phyloP scores from a whole-genome alignment of 1,139 yeast species.

The Zygotorulaspora mrakii region DNA sequence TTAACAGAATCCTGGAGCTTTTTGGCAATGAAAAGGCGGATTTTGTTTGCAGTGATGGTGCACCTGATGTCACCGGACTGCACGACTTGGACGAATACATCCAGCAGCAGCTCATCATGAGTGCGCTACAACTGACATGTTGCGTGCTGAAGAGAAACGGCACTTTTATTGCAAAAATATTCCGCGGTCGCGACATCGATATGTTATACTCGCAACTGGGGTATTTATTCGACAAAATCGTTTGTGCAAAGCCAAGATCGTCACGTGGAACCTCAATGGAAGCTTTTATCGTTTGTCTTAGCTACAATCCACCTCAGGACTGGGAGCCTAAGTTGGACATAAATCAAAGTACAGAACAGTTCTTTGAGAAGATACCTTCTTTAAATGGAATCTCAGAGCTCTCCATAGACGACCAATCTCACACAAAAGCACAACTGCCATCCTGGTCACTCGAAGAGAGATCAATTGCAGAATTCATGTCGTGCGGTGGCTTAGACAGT shows the following conservation, averaged over 20 bases:
- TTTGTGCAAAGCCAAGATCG: conserved; percentile 94
- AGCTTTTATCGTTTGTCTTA: conserved; percentile 88
- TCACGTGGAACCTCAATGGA: conserved; percentile 92
- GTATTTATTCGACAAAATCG: conserved; percentile 73
- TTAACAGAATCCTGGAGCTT: conserved; percentile 65
- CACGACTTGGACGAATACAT: conserved; percentile 96
- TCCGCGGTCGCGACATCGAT: conserved; percentile 93
- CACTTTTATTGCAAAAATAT: conserved; percentile 89
- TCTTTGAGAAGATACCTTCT: conserved; percentile 67
- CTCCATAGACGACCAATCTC: conserved; percentile 1
- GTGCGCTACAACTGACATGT: conserved; percentile 88
- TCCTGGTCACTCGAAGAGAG: conserved; percentile 58
- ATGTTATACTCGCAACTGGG: conserved; percentile 85
- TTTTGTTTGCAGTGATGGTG: conserved; percentile 95
- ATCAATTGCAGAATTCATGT: conserved; percentile 77
- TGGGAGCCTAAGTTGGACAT: conserved; percentile 70
- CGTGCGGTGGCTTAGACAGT: conserved; percentile 86
- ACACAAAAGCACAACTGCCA: conserved; percentile 39
- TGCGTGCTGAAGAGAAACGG: conserved; percentile 88
- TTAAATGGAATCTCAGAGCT: conserved; percentile 50
- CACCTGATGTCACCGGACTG: conserved; percentile 96
- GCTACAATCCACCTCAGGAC: conserved; percentile 73
- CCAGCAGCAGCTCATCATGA: conserved; percentile 86
- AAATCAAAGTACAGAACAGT: conserved; percentile 70
- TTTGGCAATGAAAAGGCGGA: conserved; percentile 94